Evolutionary conservation across 768 basidiomycete species (phyloP).

Genomic region (Phlebiopsis flavidoalba): DNA sequence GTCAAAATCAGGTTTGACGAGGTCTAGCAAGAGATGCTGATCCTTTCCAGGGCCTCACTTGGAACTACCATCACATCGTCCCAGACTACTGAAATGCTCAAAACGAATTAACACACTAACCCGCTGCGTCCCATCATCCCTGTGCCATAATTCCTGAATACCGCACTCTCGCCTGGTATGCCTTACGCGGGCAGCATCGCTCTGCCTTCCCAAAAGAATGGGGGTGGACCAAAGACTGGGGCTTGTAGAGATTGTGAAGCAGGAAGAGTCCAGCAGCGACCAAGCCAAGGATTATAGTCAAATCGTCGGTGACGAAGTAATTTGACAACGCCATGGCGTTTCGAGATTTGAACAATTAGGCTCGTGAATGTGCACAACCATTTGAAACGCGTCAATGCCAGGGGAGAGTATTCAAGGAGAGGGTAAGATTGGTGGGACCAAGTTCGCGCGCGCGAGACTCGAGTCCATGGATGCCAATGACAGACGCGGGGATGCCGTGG

Average conservation of each 20-base stretch:
- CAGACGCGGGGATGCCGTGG: neutral
- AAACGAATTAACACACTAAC: slow-evolving; percentile 36
- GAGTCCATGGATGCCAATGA: neutral
- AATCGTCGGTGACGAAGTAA: slow-evolving; percentile 70
- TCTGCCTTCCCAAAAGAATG: slow-evolving; percentile 89
- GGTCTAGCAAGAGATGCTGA: slow-evolving; percentile 57
- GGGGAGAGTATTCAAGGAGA: neutral
- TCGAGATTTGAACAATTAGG: neutral
- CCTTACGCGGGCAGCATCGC: slow-evolving; percentile 79
- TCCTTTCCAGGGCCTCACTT: slow-evolving; percentile 69
- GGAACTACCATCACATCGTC: slow-evolving; percentile 47
- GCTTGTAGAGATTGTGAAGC: slow-evolving; percentile 72
- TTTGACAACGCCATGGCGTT: slow-evolving; percentile 33
- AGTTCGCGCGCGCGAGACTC: neutral
- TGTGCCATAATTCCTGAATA: slow-evolving; percentile 89
- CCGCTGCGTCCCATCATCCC: slow-evolving; percentile 77
- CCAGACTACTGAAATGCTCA: slow-evolving; percentile 8
- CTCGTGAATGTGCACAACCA: no score
- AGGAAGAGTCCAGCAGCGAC: slow-evolving; percentile 74
- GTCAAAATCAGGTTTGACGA: slow-evolving; percentile 63
- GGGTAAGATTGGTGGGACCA: neutral
- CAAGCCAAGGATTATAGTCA: slow-evolving; percentile 72
- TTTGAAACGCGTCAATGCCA: neutral
- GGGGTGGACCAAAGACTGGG: slow-evolving; percentile 87
- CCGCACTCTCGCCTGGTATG: slow-evolving; percentile 77